Base-by-base conservation (phyloP, 23 red algal genomes). In the Pyropia haitanensis region DNA sequence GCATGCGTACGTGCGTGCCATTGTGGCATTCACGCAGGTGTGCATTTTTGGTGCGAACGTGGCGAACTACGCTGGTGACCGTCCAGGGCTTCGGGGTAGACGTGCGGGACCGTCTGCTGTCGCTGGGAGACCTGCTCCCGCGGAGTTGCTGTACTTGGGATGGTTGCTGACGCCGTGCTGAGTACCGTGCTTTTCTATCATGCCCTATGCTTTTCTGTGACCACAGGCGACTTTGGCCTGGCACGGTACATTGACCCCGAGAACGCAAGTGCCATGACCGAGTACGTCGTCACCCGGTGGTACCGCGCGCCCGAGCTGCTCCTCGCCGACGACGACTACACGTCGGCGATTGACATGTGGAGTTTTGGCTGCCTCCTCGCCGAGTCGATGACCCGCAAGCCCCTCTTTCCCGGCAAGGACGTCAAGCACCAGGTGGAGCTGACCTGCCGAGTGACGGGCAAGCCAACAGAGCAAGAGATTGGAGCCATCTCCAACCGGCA, bases 331-430 rank as follows among this genome's bases (percentile, higher is more conserved):
- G 76, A 79, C 22, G 71, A 95, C 27, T 98, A 98, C 71, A 76
- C 58, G 18, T 73, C 73, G 8, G 87, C 94, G 26, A 88, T 98
- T 51, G 94, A 98, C 31, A 88, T 98, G 75, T 98, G 94, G 94
- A 87, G 79, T 27, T 75, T 79, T 13, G 94, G 94, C 23, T 98
- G 94, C 68, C 79, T 98, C 16, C 61, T 98, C 31, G 87, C 83
- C 15, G 94, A 98, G 60, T 77, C 91, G 1, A 73, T 91, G 56
- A 69, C 67, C 1, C 63, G 94, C 39, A 60, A 69, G 70, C 77
- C 83, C 21, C 51, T 98, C 6, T 98, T 98, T 68, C 73, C 70
- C 25, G 94, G 94, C 2, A 71, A 57, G 10, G 94, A 98, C 64
- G 87, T 87, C 14, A 85, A 89, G 71, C 71, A 98, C 61, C 94